Percentiles rank a stretch among this genome's conserved stretches.
Evolutionary conservation across 78 protist genomes (phyloP).

Genomic region (Dictyostelium purpureum): DNA sequence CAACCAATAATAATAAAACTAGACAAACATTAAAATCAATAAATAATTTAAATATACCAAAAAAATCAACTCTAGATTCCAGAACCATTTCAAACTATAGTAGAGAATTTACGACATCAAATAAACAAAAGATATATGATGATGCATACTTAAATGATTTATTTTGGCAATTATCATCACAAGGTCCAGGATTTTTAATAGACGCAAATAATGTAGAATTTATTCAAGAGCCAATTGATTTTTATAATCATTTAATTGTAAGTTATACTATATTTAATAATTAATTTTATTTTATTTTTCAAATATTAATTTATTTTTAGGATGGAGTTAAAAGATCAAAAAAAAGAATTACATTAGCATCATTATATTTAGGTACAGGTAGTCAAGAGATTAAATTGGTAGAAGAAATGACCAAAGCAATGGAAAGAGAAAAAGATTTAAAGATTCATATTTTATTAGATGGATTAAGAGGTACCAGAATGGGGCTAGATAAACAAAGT

Average conservation of each 20-base stretch:
- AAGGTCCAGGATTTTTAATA: conserved; percentile 53
- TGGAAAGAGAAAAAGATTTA: conserved; percentile 8
- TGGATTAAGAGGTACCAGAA: conserved; percentile 57
- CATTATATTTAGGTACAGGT: conserved; percentile 61
- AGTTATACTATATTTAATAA: background rate
- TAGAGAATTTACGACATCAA: background rate
- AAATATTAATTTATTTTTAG: background rate
- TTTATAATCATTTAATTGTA: conserved; percentile 56
- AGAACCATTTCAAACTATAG: background rate
- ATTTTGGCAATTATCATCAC: conserved; percentile 59
- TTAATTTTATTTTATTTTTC: too few species aligned
- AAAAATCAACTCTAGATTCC: background rate
- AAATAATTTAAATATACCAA: background rate
- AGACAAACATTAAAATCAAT: background rate
- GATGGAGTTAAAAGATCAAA: conserved; percentile 39
- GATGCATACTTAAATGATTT: conserved; percentile 40
- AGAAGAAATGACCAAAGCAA: background rate
- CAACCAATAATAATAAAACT: background rate
- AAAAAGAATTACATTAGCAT: conserved; percentile 46
- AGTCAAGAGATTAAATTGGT: conserved; percentile 33
- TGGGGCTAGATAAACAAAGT: background rate
- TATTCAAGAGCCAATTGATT: conserved; percentile 67
- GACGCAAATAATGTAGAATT: conserved; percentile 46
- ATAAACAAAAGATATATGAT: background rate
- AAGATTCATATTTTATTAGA: conserved; percentile 50